Conservation (phyloP, 768 basidiomycete genomes). For the Mycena rebaudengoi region DNA sequence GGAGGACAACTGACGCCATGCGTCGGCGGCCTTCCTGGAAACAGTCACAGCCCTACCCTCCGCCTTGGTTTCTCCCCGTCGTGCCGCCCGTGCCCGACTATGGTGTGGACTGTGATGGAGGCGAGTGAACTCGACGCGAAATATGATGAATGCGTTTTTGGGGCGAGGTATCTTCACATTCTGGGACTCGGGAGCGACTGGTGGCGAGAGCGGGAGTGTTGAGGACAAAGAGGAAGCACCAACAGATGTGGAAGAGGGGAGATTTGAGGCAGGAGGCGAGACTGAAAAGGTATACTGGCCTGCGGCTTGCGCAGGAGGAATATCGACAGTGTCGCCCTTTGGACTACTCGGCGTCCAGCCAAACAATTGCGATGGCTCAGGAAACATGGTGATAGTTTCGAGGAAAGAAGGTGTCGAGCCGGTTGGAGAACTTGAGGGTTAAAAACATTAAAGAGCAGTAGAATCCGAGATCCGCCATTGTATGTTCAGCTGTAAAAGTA, state of each 20-base stretch:
- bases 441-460: background rate
- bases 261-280: background rate
- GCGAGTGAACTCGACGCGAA: constrained; percentile 15
- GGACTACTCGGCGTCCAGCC: constrained; percentile 14
- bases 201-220: background rate
- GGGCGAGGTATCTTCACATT: constrained; percentile 15
- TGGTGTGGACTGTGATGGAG: background rate
- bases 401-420: background rate
- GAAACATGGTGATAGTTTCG: constrained; percentile 5
- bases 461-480: constrained; percentile 17
- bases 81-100: background rate
- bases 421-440: background rate
- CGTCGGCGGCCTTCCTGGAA: constrained; percentile 18
- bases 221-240: background rate
- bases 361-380: background rate
- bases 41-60: background rate
- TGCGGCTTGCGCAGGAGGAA: background rate
- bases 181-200: background rate
- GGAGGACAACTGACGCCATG: constrained; percentile 4
- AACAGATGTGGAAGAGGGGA: background rate
- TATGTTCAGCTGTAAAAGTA: too few relatives aligned
- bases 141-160: constrained; percentile 23
- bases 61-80: background rate
- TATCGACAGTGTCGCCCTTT: constrained; percentile 15
- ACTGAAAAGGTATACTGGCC: constrained; percentile 10